Percentiles rank a stretch among this genome's conserved stretches.
These are phyloP conservation scores for Geranium incanum DNA, from an alignment of 441 rosid genomes.

Conservation along the genomic window DNA sequence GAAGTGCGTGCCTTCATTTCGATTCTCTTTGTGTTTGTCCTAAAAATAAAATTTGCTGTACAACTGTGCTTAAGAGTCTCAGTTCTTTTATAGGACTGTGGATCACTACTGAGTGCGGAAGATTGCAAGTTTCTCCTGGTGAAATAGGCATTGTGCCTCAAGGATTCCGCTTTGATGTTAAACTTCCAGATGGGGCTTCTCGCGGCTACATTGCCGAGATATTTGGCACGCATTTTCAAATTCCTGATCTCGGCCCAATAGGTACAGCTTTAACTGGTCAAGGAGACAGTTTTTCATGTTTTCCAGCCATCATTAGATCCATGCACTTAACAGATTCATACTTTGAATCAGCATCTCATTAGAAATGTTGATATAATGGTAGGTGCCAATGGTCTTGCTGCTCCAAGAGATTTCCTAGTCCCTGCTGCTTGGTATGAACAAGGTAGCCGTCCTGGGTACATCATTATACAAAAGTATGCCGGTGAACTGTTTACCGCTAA, in stretches of 20 bases:
- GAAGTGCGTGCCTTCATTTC: constrained; percentile 49
- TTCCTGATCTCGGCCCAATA: constrained; percentile 98
- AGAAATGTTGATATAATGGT: constrained; percentile 16
- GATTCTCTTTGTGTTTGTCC: neutral
- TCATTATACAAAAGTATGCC: constrained; percentile 71
- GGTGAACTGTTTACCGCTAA: constrained; percentile 77
- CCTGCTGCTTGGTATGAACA: constrained; percentile 88
- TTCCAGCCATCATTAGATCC: neutral
- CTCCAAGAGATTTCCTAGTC: constrained; percentile 78
- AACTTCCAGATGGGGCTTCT: constrained; percentile 74
- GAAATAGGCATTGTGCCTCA: constrained; percentile 82
- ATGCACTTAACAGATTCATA: neutral
- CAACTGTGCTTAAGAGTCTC: neutral
- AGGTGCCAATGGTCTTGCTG: constrained; percentile 98
- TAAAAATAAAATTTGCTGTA: neutral
- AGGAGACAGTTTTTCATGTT: constrained; percentile 12
- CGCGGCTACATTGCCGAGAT: constrained; percentile 90
- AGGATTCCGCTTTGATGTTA: constrained; percentile 72
- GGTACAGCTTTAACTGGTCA: constrained; percentile 31
- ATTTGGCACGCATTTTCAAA: constrained; percentile 89
- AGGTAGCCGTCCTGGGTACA: constrained; percentile 50
- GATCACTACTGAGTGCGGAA: constrained; percentile 93
- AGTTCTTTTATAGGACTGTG: constrained; percentile 53
- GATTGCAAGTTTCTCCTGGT: constrained; percentile 74
- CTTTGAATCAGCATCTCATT: constrained; percentile 2